Evolutionary conservation across 23 red algal genomes (phyloP).

Genomic region (Gracilaria caudata): DNA sequence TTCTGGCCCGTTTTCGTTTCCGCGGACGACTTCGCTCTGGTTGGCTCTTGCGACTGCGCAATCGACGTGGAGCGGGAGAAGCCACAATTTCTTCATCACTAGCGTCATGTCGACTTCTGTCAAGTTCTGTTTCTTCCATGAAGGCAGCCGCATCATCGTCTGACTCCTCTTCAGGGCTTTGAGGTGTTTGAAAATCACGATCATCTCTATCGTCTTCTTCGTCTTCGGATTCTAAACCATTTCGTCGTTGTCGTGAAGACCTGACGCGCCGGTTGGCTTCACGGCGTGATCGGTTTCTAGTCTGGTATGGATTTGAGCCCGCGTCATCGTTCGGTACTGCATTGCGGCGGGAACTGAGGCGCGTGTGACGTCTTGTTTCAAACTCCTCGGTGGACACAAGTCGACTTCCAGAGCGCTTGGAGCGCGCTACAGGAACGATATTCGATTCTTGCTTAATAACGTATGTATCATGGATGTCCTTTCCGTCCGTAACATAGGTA

Average conservation of each 20-base stretch:
- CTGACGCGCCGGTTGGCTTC: conserved; percentile 3
- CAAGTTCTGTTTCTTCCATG: conserved; percentile 25
- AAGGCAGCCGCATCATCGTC: conserved; percentile 7
- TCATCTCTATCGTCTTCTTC: conserved; percentile 34
- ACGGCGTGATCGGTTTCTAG: conserved; percentile 27
- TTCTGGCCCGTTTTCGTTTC: conserved; percentile 17
- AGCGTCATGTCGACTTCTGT: conserved; percentile 14
- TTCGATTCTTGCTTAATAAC: conserved; percentile 5
- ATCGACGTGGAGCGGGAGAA: background rate
- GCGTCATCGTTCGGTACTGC: background rate
- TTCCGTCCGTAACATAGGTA: background rate
- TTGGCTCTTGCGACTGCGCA: conserved; percentile 26
- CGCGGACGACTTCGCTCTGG: conserved; percentile 25
- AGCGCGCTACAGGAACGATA: background rate
- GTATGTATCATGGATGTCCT: conserved; percentile 10
- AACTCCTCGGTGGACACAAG: conserved; percentile 7
- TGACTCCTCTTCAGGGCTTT: conserved; percentile 53
- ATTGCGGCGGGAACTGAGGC: background rate
- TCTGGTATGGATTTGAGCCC: background rate
- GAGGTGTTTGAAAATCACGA: conserved; percentile 33
- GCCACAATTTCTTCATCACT: conserved; percentile 22
- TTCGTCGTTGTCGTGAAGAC: conserved; percentile 9
- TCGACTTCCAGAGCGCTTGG: background rate
- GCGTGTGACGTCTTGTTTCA: conserved; percentile 19
- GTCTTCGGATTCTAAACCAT: conserved; percentile 3